Evolutionary conservation across 208 protist species (phyloP), one percentile per base, ranked within the genome.

Genomic region (Trypanosoma platydactyli): DNA sequence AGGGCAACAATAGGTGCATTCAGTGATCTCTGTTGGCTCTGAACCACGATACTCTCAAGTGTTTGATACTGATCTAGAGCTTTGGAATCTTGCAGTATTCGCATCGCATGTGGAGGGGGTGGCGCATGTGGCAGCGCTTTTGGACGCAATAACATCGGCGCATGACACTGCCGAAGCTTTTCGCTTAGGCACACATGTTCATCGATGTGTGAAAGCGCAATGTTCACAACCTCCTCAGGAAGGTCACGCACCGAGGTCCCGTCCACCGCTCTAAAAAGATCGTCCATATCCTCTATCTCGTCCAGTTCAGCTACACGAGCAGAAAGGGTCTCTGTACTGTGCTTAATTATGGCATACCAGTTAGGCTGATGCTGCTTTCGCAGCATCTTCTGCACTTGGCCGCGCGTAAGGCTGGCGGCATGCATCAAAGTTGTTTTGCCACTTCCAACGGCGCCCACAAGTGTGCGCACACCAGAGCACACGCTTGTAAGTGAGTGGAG

Each of bases 361-460:
- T 59, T 64, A n/a, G 63, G 69, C 63, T 86, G 77, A 56, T 91
- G 83, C 63, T 90, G 78, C 61, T 78, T 68, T 0, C 88, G 84
- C 13, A 82, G 73, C 24, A 52, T 57, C 11, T 73, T 72, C 30
- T 85, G 74, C 57, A 84, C 72, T 52, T 74, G 68, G 40, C 89
- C 89, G 3, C 79, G 77, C 25, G 78, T 73, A 49, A 85, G 45
- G 27, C 81, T 80, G 1, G 74, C 68, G 12, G 89, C 80, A 54
- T 79, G 76, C 30, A 92, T 74, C 7, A 92, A 64, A 33, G 81
- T 75, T 2, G 89, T 89, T 60, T 92, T 92, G 16, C 89, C 89
- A 50, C 84, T 90, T 18, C 88, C 88, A 1, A 77, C 77, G 48
- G 73, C 66, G 9, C 88, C 88, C 22, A 84, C 77, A 46, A 94